Base-by-base conservation (phyloP, 1,284 basidiomycete species). In the Tylopilus sp. region DNA sequence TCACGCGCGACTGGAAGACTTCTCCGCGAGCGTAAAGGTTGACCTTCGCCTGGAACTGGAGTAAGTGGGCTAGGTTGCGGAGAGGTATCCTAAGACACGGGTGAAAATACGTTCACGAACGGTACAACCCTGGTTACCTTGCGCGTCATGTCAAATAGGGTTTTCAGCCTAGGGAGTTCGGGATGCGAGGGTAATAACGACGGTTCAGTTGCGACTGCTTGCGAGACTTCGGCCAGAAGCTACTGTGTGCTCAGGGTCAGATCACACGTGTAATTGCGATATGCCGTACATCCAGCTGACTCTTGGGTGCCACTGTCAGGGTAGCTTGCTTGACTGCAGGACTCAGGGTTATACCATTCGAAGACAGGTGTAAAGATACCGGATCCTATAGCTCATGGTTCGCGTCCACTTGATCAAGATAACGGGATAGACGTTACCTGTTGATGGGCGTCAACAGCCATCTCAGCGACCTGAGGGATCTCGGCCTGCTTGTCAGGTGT, bases 1-100 rank as follows among this genome's bases (percentile, higher is more conserved):
- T 67, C 64, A 50, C 74, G 76, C 3, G 77, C 75, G 17, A 53
- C 56, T 41, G 72, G 76, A 17, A 64, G 5, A 30, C 21, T 26
- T 46, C 30, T 44, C 20, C 15, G 21, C 26, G 12, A 14, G 26
- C 10, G 14, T 4, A 20, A 11, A 4, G 7, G 47, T 40, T 39
- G 55, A n/a, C 29, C 44, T 28, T 61, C 53, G 12, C 52, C 54
- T n/a, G 51, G 36, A 38, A 58, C 12, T 5, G 62, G 47, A 2
- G 55, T 58, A 14, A 66, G 63, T 47, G 61, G 62, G 33, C 59
- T 64, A 15, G 61, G 53, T 12, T 54, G 54, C 21, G 50, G n/a
- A 46, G 57, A 50, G 8, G 37, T 43, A 28, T 56, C 63, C 61
- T 66, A 18, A 7, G 9, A 44, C 2, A 14, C 12, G 33, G 11